phyloP scores from a whole-genome alignment of 179 eudicot genomes.

The Silene coronaria region DNA sequence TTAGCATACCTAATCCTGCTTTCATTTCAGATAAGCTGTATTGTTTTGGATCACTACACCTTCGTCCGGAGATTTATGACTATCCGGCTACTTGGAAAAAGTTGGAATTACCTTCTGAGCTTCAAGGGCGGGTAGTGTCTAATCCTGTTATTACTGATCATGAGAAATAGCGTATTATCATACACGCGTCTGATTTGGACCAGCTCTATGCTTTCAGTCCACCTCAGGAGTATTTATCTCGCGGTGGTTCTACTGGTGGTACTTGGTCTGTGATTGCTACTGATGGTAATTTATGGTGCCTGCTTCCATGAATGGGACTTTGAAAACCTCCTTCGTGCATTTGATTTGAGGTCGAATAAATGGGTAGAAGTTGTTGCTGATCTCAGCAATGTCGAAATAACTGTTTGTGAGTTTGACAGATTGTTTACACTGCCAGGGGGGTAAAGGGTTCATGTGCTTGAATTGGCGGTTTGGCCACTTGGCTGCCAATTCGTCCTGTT shows the following conservation, averaged over 20 bases:
- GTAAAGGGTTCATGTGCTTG: neutral
- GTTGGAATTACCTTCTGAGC: neutral
- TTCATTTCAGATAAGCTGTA: neutral
- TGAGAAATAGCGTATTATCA: neutral
- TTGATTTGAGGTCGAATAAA: neutral
- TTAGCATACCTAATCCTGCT: neutral
- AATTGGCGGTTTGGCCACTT: neutral
- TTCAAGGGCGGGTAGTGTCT: neutral
- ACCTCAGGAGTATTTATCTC: neutral
- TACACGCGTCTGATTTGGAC: neutral
- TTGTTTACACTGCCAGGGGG: constrained; percentile 1
- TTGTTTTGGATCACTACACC: neutral
- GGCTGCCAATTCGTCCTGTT: neutral
- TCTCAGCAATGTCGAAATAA: neutral
- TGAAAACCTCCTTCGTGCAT: neutral
- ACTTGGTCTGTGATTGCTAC: neutral
- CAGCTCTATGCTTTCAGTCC: neutral
- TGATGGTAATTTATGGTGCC: too few relatives aligned
- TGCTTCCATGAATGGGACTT: neutral
- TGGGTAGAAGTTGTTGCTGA: neutral
- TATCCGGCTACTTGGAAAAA: neutral
- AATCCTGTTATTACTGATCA: neutral
- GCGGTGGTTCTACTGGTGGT: neutral
- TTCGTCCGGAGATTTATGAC: neutral
- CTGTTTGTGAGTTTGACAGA: neutral